Base-by-base conservation (phyloP, 805 yeast species). In the Deakozyma indianensis region DNA sequence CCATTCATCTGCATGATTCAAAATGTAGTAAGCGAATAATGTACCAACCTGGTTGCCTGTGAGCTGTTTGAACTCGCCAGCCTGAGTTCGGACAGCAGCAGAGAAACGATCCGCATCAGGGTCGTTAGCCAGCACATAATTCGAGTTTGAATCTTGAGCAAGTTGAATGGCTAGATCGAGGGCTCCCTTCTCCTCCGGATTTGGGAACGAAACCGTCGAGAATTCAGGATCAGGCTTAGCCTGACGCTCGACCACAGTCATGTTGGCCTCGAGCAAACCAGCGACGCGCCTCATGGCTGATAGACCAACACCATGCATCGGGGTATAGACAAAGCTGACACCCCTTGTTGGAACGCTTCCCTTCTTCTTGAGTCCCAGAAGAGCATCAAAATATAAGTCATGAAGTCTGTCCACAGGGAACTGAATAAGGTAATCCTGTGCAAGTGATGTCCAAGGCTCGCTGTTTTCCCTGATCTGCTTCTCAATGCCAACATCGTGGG, bases 101-200 rank as follows among this genome's bases (percentile, higher is more conserved):
- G 92, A 80, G 57, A 90, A 90, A 48, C 98, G 69, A 60, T 90
- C 98, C 0, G 97, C 98, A 62, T 90, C 98, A 0, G 98, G 98
- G 57, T 90, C 98, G 60, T 82, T 90, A 1, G 96, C 95, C 2
- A 90, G 55, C 1, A 90, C 90, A 24, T 86, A 58, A 2, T 64
- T 58, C 22, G 72, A 60, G 0, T 68, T 68, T 1, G 63, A 58
- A 3, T 55, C 53, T 35, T 83, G 78, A 0, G 95, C 96, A 2
- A 63, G 59, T 7, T 57, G 44, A 18, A 79, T 78, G 0, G 95
- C 90, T 44, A 80, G 57, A 51, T 77, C 81, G 46, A 92, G 67
- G 0, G 97, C 97, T 2, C 96, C 96, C 50, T 78, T 75, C 56
- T 90, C 98, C 61, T 90, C 98, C 0, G 98, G 98, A 56, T 90